phyloP scores from a whole-genome alignment of 2,329 filamentous ascomycete species.

The Fusarium albidum region DNA sequence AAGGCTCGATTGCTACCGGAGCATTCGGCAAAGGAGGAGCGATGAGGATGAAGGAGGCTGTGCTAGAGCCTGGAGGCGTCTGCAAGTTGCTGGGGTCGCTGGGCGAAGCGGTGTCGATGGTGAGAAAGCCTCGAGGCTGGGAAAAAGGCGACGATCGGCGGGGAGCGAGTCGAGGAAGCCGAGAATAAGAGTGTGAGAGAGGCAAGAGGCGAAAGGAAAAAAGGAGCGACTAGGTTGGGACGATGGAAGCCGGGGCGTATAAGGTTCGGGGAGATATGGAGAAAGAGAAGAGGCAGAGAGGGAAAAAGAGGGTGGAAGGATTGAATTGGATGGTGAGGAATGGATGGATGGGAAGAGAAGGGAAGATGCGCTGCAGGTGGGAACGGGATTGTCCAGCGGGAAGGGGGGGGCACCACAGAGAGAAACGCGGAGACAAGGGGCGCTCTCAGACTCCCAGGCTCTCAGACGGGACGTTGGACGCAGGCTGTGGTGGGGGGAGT shows the following conservation, averaged over 20 bases:
- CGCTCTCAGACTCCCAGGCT: constrained; percentile 2
- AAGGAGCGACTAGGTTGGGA: constrained; percentile 36
- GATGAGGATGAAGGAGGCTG: constrained; percentile 22
- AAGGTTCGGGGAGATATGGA: constrained; percentile 28
- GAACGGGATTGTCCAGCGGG: background rate
- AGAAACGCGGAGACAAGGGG: constrained; percentile 37
- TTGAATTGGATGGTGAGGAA: constrained; percentile 31
- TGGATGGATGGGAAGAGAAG: constrained; percentile 17
- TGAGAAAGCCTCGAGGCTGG: constrained; percentile 19
- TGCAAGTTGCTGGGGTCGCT: constrained; percentile 12
- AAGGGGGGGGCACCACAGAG: constrained; percentile 18
- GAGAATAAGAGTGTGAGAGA: constrained; percentile 9
- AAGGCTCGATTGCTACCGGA: constrained; percentile 41
- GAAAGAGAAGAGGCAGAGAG: constrained; percentile 17
- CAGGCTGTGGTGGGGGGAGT: background rate
- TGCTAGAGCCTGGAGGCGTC: constrained; percentile 9
- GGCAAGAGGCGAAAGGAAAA: constrained; percentile 34
- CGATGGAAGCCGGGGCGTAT: constrained; percentile 31
- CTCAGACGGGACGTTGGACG: too few relatives aligned
- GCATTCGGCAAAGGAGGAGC: constrained; percentile 35
- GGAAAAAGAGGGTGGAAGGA: constrained; percentile 32
- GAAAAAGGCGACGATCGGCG: constrained; percentile 9
- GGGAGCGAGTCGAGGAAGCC: constrained; percentile 14
- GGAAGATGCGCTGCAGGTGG: constrained; percentile 33
- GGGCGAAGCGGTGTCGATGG: constrained; percentile 29